phyloP scores from a whole-genome alignment of 768 basidiomycete genomes.

The Phanerodontia chrysosporium region DNA sequence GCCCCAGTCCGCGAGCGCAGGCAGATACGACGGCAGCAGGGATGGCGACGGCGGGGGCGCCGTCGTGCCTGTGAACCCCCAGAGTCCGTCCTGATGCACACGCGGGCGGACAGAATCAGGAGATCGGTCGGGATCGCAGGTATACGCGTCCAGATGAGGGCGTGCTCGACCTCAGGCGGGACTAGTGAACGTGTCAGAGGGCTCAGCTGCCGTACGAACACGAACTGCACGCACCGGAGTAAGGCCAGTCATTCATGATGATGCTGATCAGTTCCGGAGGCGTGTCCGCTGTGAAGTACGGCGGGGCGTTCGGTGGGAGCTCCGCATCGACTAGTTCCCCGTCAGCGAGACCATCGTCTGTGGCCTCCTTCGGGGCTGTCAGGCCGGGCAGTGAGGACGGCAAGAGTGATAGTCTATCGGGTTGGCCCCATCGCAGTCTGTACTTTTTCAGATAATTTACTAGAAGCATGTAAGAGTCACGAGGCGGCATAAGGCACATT shows the following conservation, averaged over 20 bases:
- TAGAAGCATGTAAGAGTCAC: constrained; percentile 22
- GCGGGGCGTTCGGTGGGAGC: constrained; percentile 35
- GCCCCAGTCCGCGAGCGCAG: constrained; percentile 67
- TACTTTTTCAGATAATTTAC: constrained; percentile 69
- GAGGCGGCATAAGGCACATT: not conserved
- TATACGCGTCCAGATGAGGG: constrained; percentile 71
- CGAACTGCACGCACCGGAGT: constrained; percentile 51
- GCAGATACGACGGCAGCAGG: constrained; percentile 50
- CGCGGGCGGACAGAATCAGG: constrained; percentile 48
- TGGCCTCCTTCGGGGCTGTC: not conserved
- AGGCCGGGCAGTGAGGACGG: constrained; percentile 43
- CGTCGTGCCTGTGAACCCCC: constrained; percentile 68
- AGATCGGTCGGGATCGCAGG: constrained; percentile 65
- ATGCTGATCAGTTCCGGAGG: constrained; percentile 59
- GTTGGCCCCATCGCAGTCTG: constrained; percentile 74
- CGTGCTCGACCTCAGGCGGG: constrained; percentile 69
- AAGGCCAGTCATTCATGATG: constrained; percentile 86
- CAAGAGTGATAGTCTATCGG: constrained; percentile 60
- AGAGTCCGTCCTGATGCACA: constrained; percentile 71
- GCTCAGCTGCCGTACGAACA: not conserved
- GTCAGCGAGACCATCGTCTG: not conserved
- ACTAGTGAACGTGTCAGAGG: constrained; percentile 32
- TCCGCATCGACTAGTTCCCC: constrained; percentile 13
- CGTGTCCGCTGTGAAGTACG: constrained; percentile 65
- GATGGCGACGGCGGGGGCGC: constrained; percentile 59